Evolutionary conservation across 1,284 basidiomycete genomes (phyloP), one percentile per base, ranked within the genome.

Genomic region (Malassezia equina): DNA sequence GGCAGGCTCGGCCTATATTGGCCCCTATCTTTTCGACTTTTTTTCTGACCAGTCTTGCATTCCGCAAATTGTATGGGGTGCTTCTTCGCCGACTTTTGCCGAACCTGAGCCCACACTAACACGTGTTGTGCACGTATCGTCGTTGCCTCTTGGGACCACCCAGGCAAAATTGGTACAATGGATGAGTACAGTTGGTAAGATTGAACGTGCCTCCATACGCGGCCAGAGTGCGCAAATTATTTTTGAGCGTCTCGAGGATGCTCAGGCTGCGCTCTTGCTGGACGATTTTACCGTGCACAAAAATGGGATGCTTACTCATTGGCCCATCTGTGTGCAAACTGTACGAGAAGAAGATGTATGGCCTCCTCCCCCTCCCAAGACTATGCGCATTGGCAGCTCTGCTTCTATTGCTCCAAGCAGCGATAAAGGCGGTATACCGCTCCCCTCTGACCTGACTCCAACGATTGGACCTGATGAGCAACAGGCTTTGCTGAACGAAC

Each of bases 401-500:
- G 66, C 61, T 48, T 67, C 58, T 65, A 75, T 66, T 56, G 71
- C 63, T 39, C 74, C 59, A 40, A 69, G 72, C 53, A 73, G 69
- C 55, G 69, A 74, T 45, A 67, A 68, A 50, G 72, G 69, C 36
- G 73, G 71, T 24, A 62, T 73, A 17, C 66, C 72, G 11, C 58
- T 75, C 19, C 68, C 73, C n/a, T 44, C 63, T 32, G 64, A 73
- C 47, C 65, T 72, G 59, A 51, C 58, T 50, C 69, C 67, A 0
- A 29, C 58, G 17, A 85, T 71, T 27, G 61, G 59, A 7, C 45
- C 60, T 24, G 58, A 57, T 12, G 74, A 95, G 75, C 87, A 93
- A 76, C 90, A 94, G 76, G 49, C 36, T 23, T 11, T 51, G 21
- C 23, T 45, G 5, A 23, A 33, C 13, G 4, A 15, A 12, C 86